Evolutionary conservation across 192 early-diverging fungal species (phyloP), one percentile per base, ranked within the genome.

Genomic region (Funneliformis mosseae): DNA sequence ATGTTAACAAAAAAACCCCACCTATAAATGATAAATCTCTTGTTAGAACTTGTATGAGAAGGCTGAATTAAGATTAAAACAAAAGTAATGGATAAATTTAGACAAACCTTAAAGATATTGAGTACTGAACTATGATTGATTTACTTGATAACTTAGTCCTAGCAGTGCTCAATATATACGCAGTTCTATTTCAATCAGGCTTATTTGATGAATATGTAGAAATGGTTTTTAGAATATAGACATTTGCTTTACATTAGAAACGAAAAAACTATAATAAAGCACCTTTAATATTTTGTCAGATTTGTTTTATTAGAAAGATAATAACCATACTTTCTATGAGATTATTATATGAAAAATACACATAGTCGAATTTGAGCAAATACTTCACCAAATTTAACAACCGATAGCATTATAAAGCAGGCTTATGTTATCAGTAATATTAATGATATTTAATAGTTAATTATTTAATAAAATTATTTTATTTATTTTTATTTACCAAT

Each of bases 191-290:
- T 33, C 27, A 42, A 8, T 33, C 28, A 2, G 33, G 3, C 0
- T 33, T 3, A 33, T 33, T 33, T 33, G 27, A 69, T 12, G 25
- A 42, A 69, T 69, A 33, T 69, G 14, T 69, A 8, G n/a, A 33
- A 28, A 25, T 12, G 25, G 9, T 11, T 43, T 45, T 43, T 73
- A 6, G 14, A 12, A 46, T 46, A 0, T 73, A 2, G 14, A 48
- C 18, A n/a, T 73, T 73, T 33, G 6, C 46, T 25, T 23, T 25
- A 5, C 23, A 12, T 5, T 45, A 18, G 14, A 73, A 73, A 46
- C 5, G 28, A 73, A 73, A 50, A 73, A 46, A 73, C 4, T 48
- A 73, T 16, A 73, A 73, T 10, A 73, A 73, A 73, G 33, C 33
- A 33, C 33, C 33, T 3, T 33, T 33, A 33, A 33, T 33, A 33